phyloP scores from a whole-genome alignment of 202 grass and related monocot species.

The Setaria italica region DNA sequence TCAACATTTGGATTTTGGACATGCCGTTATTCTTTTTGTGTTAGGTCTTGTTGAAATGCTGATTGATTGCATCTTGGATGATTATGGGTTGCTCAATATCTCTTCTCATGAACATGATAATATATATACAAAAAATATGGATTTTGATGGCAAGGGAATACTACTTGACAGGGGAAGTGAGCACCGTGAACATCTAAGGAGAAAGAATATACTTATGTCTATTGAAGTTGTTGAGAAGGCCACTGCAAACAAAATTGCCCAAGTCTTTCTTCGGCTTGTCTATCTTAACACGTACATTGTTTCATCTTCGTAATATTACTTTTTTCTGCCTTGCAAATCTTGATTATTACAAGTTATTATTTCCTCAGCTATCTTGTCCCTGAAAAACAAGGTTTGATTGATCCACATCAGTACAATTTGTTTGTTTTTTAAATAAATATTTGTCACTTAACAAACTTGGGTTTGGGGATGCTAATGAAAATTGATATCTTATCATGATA shows the following conservation, averaged over 20 bases:
- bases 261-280: conserved; percentile 82
- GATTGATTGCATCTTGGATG: conserved; percentile 73
- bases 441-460: not conserved
- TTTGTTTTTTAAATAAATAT: not conserved
- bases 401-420: not conserved
- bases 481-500: conserved; percentile 26
- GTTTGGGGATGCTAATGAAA: not conserved
- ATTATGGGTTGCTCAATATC: conserved; percentile 50
- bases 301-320: conserved; percentile 30
- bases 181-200: conserved; percentile 54
- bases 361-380: not conserved
- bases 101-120: conserved; percentile 43
- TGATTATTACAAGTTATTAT: not conserved
- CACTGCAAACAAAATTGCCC: conserved; percentile 65
- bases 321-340: conserved; percentile 34
- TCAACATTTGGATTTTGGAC: conserved; percentile 76
- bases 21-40: conserved; percentile 59
- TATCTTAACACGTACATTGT: conserved; percentile 73
- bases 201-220: conserved; percentile 63
- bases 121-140: conserved; percentile 40
- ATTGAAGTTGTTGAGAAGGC: conserved; percentile 78
- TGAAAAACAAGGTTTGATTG: not conserved
- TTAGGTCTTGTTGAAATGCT: conserved; percentile 61
- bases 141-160: conserved; percentile 50
- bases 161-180: conserved; percentile 46